These are phyloP conservation scores for Malus asiatica DNA, from an alignment of 306 rosid genomes.

Conservation along the genomic window DNA sequence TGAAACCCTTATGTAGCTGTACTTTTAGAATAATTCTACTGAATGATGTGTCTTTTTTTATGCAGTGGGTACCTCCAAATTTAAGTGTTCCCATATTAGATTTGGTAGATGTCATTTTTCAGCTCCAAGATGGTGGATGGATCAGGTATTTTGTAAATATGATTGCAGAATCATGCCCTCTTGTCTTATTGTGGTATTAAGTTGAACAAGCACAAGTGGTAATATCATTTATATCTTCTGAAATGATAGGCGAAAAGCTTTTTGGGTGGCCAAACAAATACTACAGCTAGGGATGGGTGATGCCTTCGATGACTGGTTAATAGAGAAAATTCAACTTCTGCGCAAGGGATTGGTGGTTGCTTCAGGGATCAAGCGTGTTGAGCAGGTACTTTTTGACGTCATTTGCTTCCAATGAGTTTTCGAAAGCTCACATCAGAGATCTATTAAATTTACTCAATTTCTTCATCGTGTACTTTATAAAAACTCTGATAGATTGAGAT, in stretches of 20 bases:
- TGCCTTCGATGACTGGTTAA: constrained; percentile 98
- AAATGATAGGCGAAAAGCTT: constrained; percentile 75
- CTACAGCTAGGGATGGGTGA: constrained; percentile 99
- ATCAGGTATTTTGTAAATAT: constrained; percentile 55
- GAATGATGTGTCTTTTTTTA: constrained; percentile 14
- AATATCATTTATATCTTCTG: constrained; percentile 11
- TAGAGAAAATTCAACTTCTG: constrained; percentile 81
- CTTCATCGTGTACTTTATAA: neutral
- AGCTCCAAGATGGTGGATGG: constrained; percentile 99
- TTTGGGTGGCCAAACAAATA: constrained; percentile 97
- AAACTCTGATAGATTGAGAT: neutral
- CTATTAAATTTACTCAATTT: neutral
- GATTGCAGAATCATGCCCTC: neutral
- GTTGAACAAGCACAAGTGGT: neutral
- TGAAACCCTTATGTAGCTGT: neutral
- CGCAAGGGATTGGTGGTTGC: constrained; percentile 89
- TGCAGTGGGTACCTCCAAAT: constrained; percentile 99
- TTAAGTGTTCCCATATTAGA: constrained; percentile 79
- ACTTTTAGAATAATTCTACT: neutral
- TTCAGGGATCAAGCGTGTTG: constrained; percentile 71
- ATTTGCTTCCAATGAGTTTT: constrained; percentile 2
- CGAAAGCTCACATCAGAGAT: neutral
- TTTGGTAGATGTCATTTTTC: constrained; percentile 89
- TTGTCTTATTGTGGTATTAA: neutral
- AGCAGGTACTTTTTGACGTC: constrained; percentile 49